A percentile compares a stretch with the other conserved stretches of the same genome.
Evolutionary conservation across 2,329 filamentous ascomycete species (phyloP).

Genomic region (Fusarium sp.): DNA sequence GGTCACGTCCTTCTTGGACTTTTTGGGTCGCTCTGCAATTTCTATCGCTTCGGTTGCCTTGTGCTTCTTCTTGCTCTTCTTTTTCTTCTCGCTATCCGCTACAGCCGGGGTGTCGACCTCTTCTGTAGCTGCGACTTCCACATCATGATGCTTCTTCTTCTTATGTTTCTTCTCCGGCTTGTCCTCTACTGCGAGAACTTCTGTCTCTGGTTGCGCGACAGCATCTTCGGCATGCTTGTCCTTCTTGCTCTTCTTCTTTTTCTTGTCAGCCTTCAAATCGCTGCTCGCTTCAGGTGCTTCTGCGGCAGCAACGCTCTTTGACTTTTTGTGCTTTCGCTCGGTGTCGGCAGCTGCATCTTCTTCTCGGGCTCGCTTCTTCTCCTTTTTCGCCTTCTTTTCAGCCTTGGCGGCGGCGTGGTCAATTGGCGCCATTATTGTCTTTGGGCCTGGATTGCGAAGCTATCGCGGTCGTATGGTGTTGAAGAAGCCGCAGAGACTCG

Average conservation of each 20-base stretch:
- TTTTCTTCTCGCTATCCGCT: slow-evolving; percentile 39
- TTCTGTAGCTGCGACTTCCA: slow-evolving; percentile 13
- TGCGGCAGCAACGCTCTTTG: slow-evolving; percentile 54
- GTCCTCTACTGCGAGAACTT: slow-evolving; percentile 16
- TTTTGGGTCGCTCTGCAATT: slow-evolving; percentile 41
- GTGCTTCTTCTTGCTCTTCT: slow-evolving; percentile 44
- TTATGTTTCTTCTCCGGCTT: slow-evolving; percentile 44
- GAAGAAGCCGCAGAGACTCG: slow-evolving; percentile 18
- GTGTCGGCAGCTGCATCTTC: slow-evolving; percentile 51
- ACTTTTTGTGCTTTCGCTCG: slow-evolving; percentile 61
- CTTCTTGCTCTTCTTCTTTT: slow-evolving; percentile 46
- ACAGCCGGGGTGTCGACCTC: slow-evolving; percentile 11
- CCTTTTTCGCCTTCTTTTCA: slow-evolving; percentile 54
- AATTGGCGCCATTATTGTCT: slow-evolving; percentile 47
- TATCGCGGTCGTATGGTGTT: slow-evolving; percentile 15
- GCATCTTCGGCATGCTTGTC: slow-evolving; percentile 37
- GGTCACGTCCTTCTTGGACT: slow-evolving; percentile 41
- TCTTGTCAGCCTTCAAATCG: slow-evolving; percentile 45
- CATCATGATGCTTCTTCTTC: slow-evolving; percentile 45
- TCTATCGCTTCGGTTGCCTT: slow-evolving; percentile 36
- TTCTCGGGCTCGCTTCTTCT: slow-evolving; percentile 58
- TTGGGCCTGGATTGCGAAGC: slow-evolving; percentile 21
- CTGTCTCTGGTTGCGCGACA: slow-evolving; percentile 7
- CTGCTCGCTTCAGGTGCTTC: slow-evolving; percentile 37
- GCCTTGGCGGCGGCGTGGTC: slow-evolving; percentile 45